Evolutionary conservation across 2,329 filamentous ascomycete genomes (phyloP).

Genomic region (Fusarium pseudoanthophilum): DNA sequence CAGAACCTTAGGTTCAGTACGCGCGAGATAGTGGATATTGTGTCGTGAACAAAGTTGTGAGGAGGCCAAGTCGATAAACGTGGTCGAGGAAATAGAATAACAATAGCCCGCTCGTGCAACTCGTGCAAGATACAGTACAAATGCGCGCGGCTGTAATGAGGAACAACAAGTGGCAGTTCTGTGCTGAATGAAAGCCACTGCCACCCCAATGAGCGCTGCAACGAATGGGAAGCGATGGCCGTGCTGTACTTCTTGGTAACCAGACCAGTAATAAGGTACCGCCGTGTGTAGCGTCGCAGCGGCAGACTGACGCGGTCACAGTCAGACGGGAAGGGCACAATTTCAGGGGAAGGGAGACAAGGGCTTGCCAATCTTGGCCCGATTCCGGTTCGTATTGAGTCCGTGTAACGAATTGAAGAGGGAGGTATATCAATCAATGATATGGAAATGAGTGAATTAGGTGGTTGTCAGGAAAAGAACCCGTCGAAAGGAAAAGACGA

Average conservation of each 20-base stretch:
- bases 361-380: slow-evolving; percentile 18
- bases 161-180: slow-evolving; percentile 25
- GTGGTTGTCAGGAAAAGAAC: slow-evolving; percentile 1
- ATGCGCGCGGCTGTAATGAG: slow-evolving; percentile 28
- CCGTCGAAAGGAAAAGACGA: slow-evolving; percentile 1
- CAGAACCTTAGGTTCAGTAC: background rate
- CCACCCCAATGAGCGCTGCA: slow-evolving; percentile 2
- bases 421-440: slow-evolving; percentile 23
- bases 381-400: slow-evolving; percentile 7
- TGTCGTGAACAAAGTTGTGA: slow-evolving; percentile 3
- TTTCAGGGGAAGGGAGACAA: slow-evolving; percentile 35
- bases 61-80: background rate
- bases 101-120: slow-evolving; percentile 10
- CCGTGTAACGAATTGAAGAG: slow-evolving; percentile 12
- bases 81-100: background rate
- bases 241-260: slow-evolving; percentile 8
- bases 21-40: slow-evolving; percentile 14
- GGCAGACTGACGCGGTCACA: slow-evolving; percentile 35
- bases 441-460: background rate
- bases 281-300: slow-evolving; percentile 16
- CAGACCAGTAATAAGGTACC: slow-evolving; percentile 27
- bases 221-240: slow-evolving; percentile 7
- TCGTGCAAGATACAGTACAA: slow-evolving; percentile 10
- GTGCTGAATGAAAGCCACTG: slow-evolving; percentile 18
- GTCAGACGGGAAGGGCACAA: slow-evolving; percentile 24